Evolutionary conservation across 805 yeast species (phyloP).

Genomic region (Aciculoconidium aculeatum): DNA sequence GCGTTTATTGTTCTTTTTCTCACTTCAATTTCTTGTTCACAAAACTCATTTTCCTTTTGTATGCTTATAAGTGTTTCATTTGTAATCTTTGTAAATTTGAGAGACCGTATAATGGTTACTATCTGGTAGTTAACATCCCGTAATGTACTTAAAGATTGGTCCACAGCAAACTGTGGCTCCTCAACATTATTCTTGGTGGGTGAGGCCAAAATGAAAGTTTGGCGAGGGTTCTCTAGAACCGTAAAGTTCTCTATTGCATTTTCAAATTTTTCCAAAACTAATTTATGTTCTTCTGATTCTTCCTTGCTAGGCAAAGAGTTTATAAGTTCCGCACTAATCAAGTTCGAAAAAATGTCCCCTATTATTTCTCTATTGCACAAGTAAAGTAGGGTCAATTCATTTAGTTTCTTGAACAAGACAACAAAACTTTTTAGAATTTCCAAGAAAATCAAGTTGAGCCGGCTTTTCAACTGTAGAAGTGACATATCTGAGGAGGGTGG

Average conservation of each 20-base stretch:
- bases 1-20: conserved; percentile 20
- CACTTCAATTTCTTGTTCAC: conserved; percentile 18
- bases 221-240: too few relatives aligned
- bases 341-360: conserved; percentile 14
- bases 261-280: conserved; percentile 29
- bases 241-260: conserved; percentile 16
- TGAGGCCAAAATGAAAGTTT: too few relatives aligned
- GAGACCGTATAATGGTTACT: conserved; percentile 28
- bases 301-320: conserved; percentile 20
- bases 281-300: conserved; percentile 27
- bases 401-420: conserved; percentile 24
- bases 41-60: conserved; percentile 19
- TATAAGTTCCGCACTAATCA: conserved; percentile 11
- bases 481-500: too few relatives aligned
- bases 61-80: conserved; percentile 20
- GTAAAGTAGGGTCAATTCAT: conserved; percentile 18
- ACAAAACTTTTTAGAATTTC: conserved; percentile 30
- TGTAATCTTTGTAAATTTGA: conserved; percentile 34
- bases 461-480: conserved; percentile 23
- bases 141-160: conserved; percentile 14
- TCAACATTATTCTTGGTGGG: conserved; percentile 3
- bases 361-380: conserved; percentile 25
- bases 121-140: conserved; percentile 34
- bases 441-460: conserved; percentile 30
- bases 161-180: conserved; percentile 2